phyloP scores from a whole-genome alignment of 805 yeast species.

The Metschnikowia reukaufii region DNA sequence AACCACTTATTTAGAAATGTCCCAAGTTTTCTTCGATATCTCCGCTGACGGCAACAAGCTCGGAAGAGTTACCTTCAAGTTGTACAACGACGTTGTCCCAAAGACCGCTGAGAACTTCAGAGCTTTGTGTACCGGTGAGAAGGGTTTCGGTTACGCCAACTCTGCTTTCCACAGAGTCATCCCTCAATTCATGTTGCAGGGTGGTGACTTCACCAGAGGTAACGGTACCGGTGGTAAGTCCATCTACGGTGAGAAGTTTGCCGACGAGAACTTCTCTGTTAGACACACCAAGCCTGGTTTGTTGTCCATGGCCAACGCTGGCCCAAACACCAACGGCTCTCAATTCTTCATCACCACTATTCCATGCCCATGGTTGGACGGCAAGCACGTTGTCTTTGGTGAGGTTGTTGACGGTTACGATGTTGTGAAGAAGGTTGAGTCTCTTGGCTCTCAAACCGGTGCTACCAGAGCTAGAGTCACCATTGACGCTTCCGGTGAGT shows the following conservation, averaged over 20 bases:
- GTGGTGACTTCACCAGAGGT: constrained; percentile 69
- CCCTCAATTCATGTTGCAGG: constrained; percentile 96
- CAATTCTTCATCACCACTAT: constrained; percentile 96
- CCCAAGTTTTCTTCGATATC: constrained; percentile 78
- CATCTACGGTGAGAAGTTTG: constrained; percentile 79
- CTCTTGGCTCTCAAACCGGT: constrained; percentile 67
- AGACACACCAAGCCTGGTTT: constrained; percentile 84
- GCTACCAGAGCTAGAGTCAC: constrained; percentile 61
- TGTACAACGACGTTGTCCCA: constrained; percentile 89
- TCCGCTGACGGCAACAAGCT: constrained; percentile 68
- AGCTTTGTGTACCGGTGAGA: constrained; percentile 90
- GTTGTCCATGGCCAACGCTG: constrained; percentile 97
- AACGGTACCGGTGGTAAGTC: constrained; percentile 95
- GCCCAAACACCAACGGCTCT: constrained; percentile 97
- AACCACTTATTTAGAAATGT: constrained; percentile 36
- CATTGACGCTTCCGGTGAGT: constrained; percentile 64
- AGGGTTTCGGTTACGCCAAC: constrained; percentile 86
- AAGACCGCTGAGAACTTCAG: constrained; percentile 96
- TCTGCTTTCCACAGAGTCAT: constrained; percentile 96
- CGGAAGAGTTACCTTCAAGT: constrained; percentile 84
- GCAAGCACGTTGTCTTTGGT: constrained; percentile 94
- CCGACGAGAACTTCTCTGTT: constrained; percentile 81
- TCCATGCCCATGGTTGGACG: constrained; percentile 85
- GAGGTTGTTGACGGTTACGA: constrained; percentile 85
- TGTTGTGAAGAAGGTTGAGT: constrained; percentile 81